Evolutionary conservation across 148 eudicot genomes (phyloP).

Genomic region (Oxyria digyna): DNA sequence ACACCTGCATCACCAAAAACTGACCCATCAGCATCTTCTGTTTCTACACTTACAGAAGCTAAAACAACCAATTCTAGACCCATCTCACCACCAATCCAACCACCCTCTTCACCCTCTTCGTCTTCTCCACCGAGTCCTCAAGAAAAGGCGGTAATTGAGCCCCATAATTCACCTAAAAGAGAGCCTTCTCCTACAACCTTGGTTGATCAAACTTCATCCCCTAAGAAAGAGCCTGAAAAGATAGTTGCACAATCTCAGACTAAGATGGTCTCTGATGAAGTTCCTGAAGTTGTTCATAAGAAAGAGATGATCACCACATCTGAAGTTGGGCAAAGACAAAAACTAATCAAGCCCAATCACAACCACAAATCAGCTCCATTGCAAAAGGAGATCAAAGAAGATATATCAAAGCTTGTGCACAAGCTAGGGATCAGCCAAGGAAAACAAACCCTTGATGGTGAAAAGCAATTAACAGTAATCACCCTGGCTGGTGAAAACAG

Average conservation of each 20-base stretch:
- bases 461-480: conserved; percentile 32
- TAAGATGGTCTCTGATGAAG: not conserved
- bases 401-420: conserved; percentile 30
- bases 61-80: not conserved
- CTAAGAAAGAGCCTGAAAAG: conserved; percentile 9
- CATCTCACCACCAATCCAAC: conserved; percentile 13
- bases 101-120: conserved; percentile 8
- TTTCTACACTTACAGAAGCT: not conserved
- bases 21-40: not conserved
- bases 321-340: conserved; percentile 2
- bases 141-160: conserved; percentile 11
- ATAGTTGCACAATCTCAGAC: not conserved
- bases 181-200: conserved; percentile 3
- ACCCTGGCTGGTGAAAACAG: conserved; percentile 73
- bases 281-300: conserved; percentile 8
- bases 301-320: conserved; percentile 13
- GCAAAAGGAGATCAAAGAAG: conserved; percentile 34
- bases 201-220: not conserved
- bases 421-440: conserved; percentile 24
- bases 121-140: conserved; percentile 4
- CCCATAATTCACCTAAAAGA: conserved; percentile 16
- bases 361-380: conserved; percentile 15
- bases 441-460: conserved; percentile 20
- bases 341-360: conserved; percentile 8
- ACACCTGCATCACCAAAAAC: conserved; percentile 7